Evolutionary conservation across 2,329 filamentous ascomycete genomes (phyloP), one percentile per base, ranked within the genome.

Genomic region (Stemphylium lycopersici): DNA sequence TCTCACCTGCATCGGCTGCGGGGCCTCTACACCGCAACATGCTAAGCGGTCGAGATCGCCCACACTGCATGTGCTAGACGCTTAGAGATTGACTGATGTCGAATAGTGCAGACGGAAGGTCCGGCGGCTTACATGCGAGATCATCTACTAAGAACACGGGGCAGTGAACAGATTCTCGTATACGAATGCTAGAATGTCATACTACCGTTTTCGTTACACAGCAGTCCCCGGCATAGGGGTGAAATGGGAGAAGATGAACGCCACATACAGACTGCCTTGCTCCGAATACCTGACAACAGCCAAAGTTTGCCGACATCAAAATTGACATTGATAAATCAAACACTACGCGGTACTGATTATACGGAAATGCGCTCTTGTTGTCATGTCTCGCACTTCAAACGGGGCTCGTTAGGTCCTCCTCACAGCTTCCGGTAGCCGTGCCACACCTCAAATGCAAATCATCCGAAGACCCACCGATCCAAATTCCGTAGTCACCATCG

Each of bases 401-500:
- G 24, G 66, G 67, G 29, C 69, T 68, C 26, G 56, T 42, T 55
- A 65, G 59, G 11, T 55, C 52, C 8, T 31, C 61, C 33, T 42
- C 52, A 42, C 69, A 71, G 6, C 42, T 59, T 39, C 40, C 45
- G 22, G 70, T 64, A 32, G 73, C 73, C 55, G 79, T 78, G 41
- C 79, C 77, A 70, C 83, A 84, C 40, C 76, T 77, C 22, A 83
- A 58, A 13, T 73, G 78, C 66, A 87, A 62, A 61, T 81, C 78
- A 56, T 81, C 80, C 20, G 84, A 84, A 56, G 83, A 85, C 59
- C 83, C 79, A 0, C 87, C 87, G 16, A 89, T 74, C 64, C 82
- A 82, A 52, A 89, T 70, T 12, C 78, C 79, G 62, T 76, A 77
- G 39, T 72, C 69, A 3, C 70, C 68, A n/a, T 52, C 59, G 11